phyloP scores from a whole-genome alignment of 805 yeast genomes.

The Ogataea sp. region DNA sequence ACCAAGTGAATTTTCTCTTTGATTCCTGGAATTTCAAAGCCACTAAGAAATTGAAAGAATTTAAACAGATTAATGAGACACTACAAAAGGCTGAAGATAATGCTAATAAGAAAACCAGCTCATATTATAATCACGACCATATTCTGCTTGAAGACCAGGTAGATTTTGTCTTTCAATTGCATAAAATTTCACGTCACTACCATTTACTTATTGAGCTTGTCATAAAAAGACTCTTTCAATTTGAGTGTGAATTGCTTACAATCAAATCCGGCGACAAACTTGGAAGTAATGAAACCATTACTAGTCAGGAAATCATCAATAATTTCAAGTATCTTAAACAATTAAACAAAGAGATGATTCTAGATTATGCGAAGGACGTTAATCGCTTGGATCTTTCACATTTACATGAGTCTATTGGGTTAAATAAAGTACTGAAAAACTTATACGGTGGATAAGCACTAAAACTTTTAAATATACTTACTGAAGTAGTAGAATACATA shows the following conservation, averaged over 20 bases:
- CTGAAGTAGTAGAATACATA: too few species aligned
- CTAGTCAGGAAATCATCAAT: slow-evolving; percentile 5
- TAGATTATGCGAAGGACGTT: not conserved
- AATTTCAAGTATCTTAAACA: slow-evolving; percentile 5
- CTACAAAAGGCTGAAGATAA: too few species aligned
- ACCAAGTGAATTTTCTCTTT: slow-evolving; percentile 3
- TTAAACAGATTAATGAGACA: not conserved
- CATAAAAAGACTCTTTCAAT: not conserved
- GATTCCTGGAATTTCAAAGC: not conserved
- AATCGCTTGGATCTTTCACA: not conserved
- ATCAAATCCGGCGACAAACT: not conserved
- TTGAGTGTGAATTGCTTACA: not conserved
- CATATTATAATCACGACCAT: too few species aligned
- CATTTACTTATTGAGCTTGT: not conserved
- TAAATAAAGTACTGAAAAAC: not conserved
- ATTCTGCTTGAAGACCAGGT: slow-evolving; percentile 1
- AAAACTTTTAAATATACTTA: too few species aligned
- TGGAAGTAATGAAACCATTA: not conserved
- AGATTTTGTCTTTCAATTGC: slow-evolving; percentile 2
- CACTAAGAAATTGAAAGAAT: not conserved
- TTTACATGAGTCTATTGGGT: not conserved
- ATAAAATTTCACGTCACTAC: slow-evolving; percentile 2
- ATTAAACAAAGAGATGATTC: slow-evolving; percentile 5
- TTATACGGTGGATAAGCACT: too few species aligned
- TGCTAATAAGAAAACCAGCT: too few species aligned